Evolutionary conservation across 1,284 basidiomycete genomes (phyloP).

Genomic region (Golubevia pallescens): DNA sequence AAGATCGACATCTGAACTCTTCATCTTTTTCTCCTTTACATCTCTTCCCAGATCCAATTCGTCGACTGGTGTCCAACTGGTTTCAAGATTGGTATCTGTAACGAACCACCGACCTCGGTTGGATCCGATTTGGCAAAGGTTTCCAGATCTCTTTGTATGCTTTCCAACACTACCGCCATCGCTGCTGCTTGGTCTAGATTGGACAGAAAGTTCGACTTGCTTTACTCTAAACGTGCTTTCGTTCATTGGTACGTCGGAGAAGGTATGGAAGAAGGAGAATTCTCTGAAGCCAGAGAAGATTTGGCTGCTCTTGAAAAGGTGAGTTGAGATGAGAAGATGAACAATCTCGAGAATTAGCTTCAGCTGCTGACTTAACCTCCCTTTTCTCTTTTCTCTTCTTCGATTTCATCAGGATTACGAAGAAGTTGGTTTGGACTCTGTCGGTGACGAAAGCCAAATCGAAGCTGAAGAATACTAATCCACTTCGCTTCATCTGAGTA

Average conservation of each 20-base stretch:
- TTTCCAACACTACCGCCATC: conserved; percentile 65
- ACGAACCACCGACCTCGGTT: conserved; percentile 60
- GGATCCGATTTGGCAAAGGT: conserved; percentile 63
- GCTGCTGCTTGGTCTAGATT: conserved; percentile 60
- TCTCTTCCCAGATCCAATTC: no score
- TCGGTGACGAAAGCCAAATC: not conserved
- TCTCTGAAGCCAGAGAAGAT: conserved; percentile 63
- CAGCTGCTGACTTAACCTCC: no score
- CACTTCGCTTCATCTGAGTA: no score
- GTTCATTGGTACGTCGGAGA: conserved; percentile 59
- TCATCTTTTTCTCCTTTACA: no score
- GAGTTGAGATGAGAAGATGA: no score
- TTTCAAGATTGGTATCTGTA: conserved; percentile 65
- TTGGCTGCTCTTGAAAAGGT: conserved; percentile 62
- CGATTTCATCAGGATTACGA: not conserved
- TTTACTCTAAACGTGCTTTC: conserved; percentile 63
- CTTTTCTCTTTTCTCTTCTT: no score
- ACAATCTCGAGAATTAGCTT: no score
- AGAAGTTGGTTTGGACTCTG: not conserved
- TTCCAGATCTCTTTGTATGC: conserved; percentile 63
- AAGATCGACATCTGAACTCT: no score
- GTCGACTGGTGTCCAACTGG: conserved; percentile 66
- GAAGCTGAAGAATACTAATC: not conserved
- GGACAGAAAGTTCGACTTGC: conserved; percentile 65
- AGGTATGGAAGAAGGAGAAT: conserved; percentile 64